Conservation (phyloP, 2,329 filamentous ascomycete genomes). For the Bipolaris victoriae region DNA sequence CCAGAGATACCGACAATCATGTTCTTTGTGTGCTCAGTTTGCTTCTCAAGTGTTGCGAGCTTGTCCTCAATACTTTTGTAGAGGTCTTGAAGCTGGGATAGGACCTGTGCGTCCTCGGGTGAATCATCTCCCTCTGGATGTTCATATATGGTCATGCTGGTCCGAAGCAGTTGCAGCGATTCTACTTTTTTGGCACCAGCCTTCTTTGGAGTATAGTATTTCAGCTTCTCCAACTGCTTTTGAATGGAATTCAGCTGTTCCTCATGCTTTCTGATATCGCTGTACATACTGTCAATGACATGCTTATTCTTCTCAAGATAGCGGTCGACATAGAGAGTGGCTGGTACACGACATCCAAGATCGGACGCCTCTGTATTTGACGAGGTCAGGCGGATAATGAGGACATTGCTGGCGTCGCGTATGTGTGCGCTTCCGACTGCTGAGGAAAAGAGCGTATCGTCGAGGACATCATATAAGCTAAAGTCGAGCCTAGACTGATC, state of each 20-base stretch:
- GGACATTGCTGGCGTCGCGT: constrained; percentile 55
- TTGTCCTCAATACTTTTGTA: constrained; percentile 43
- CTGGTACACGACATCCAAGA: constrained; percentile 58
- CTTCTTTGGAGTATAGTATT: constrained; percentile 39
- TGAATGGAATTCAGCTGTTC: constrained; percentile 42
- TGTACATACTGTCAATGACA: constrained; percentile 56
- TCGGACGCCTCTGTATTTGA: constrained; percentile 46
- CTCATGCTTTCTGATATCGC: constrained; percentile 44
- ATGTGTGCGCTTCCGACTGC: constrained; percentile 37
- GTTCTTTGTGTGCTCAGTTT: constrained; percentile 51
- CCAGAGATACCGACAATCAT: constrained; percentile 54
- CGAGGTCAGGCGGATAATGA: constrained; percentile 55
- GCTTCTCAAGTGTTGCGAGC: constrained; percentile 48
- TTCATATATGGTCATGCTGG: constrained; percentile 46
- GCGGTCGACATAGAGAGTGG: constrained; percentile 64
- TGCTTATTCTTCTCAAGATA: constrained; percentile 62
- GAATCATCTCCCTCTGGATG: constrained; percentile 21
- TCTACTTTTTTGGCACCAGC: constrained; percentile 41
- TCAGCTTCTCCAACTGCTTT: constrained; percentile 45
- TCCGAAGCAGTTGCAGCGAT: constrained; percentile 48
- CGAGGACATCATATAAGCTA: constrained; percentile 62
- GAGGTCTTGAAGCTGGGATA: constrained; percentile 38
- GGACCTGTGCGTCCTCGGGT: constrained; percentile 26
- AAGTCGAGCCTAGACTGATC: constrained; percentile 33
- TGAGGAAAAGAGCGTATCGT: constrained; percentile 54